A percentile compares a stretch with the other conserved stretches of the same genome.
Conservation (phyloP, 345 rosid genomes). For the Eutrema heterophyllum region DNA sequence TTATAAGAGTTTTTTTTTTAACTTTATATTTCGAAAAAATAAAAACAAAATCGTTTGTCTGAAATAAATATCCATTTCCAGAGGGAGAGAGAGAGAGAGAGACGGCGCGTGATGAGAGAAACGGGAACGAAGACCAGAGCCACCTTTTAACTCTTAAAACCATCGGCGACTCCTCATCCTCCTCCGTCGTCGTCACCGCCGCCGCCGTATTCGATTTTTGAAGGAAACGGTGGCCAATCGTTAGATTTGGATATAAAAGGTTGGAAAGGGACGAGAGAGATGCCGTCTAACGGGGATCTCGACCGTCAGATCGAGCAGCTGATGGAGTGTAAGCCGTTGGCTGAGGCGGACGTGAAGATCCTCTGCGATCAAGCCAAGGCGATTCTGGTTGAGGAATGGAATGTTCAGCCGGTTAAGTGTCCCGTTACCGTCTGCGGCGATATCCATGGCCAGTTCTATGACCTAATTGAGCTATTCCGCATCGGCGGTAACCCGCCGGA, state of each 20-base stretch:
- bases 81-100: neutral
- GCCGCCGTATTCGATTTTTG: neutral
- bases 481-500: constrained; percentile 97
- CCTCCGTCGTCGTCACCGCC: neutral
- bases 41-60: neutral
- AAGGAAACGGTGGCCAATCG: neutral
- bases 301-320: constrained; percentile 97
- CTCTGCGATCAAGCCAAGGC: constrained; percentile 98
- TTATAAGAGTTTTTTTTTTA: no score
- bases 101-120: constrained; percentile 18
- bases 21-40: neutral
- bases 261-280: constrained; percentile 31
- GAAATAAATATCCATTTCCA: neutral
- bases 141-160: neutral
- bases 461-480: constrained; percentile 92
- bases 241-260: neutral
- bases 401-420: constrained; percentile 99
- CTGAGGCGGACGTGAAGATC: constrained; percentile 87
- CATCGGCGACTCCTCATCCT: constrained; percentile 3
- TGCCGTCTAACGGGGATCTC: constrained; percentile 92
- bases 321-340: constrained; percentile 93
- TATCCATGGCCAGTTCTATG: constrained; percentile 98
- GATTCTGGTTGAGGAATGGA: constrained; percentile 96
- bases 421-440: constrained; percentile 99
- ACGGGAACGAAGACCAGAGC: constrained; percentile 9